These are phyloP conservation scores for Fusarium xylarioides DNA, from an alignment of 2,329 filamentous ascomycete genomes.

Conservation along the genomic window DNA sequence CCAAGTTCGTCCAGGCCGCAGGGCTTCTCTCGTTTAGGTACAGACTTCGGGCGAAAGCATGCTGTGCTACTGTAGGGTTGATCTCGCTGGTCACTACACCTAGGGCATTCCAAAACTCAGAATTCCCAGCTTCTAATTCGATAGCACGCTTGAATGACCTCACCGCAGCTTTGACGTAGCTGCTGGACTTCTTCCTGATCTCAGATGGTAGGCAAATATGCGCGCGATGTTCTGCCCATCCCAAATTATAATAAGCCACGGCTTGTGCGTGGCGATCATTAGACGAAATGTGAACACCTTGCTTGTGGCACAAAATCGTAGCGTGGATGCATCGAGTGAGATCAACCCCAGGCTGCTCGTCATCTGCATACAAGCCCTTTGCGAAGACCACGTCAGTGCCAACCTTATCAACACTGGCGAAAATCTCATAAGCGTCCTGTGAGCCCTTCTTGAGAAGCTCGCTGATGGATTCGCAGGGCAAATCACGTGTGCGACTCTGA, in stretches of 20 bases:
- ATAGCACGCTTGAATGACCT: constrained; percentile 95
- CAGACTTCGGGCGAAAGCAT: constrained; percentile 91
- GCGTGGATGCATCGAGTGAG: constrained; percentile 72
- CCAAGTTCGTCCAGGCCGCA: constrained; percentile 89
- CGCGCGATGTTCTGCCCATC: constrained; percentile 89
- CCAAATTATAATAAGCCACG: constrained; percentile 96
- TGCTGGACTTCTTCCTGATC: constrained; percentile 66
- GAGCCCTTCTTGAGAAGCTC: constrained; percentile 65
- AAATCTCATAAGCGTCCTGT: constrained; percentile 65
- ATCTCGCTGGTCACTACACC: constrained; percentile 89
- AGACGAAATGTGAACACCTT: constrained; percentile 77
- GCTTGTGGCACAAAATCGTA: constrained; percentile 86
- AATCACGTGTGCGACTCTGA: constrained; percentile 70
- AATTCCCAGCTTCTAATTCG: constrained; percentile 91
- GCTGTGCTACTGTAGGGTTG: constrained; percentile 88
- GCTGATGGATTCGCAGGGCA: constrained; percentile 68
- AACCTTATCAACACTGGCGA: constrained; percentile 76
- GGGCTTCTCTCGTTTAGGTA: constrained; percentile 90
- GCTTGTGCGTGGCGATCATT: constrained; percentile 87
- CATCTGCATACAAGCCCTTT: constrained; percentile 55
- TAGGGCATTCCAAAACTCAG: constrained; percentile 97
- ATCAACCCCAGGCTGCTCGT: constrained; percentile 59
- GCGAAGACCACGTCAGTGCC: constrained; percentile 56
- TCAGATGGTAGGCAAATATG: constrained; percentile 70
- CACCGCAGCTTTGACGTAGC: constrained; percentile 82